Evolutionary conservation across 305 asterid species (phyloP).

Genomic region (Solanum chacoense): DNA sequence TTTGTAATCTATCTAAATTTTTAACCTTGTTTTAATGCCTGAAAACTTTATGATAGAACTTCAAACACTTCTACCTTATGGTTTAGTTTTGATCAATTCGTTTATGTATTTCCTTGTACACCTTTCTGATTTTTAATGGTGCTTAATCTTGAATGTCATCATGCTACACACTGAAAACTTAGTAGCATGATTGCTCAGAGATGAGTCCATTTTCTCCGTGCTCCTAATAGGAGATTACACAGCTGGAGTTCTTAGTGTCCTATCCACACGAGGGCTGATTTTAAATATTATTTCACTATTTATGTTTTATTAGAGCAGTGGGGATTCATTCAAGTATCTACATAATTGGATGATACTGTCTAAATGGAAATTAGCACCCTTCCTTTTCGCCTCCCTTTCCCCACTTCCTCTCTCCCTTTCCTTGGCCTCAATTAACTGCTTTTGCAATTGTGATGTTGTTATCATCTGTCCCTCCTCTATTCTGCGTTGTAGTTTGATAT

Average conservation of each 20-base stretch:
- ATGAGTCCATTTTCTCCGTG: not conserved
- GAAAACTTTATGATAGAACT: not conserved
- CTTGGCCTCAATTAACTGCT: not conserved
- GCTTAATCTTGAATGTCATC: not conserved
- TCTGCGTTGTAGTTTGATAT: not conserved
- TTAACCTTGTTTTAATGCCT: not conserved
- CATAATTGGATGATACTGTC: not conserved
- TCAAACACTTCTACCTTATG: not conserved
- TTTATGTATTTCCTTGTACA: not conserved
- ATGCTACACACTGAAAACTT: not conserved
- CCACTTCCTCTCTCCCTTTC: not conserved
- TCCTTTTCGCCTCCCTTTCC: not conserved
- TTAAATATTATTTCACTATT: not conserved
- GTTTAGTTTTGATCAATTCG: not conserved
- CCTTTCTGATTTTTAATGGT: not conserved
- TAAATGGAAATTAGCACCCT: not conserved
- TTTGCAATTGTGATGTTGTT: not conserved
- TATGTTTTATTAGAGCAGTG: not conserved
- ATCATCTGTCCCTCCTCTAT: not conserved
- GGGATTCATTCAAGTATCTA: not conserved
- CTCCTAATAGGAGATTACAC: not conserved
- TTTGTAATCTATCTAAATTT: not conserved
- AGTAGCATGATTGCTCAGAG: not conserved
- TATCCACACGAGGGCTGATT: not conserved
- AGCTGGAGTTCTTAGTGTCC: not conserved